Conservation (phyloP, 1,284 basidiomycete species). For the Trichosporon coremiiforme region DNA sequence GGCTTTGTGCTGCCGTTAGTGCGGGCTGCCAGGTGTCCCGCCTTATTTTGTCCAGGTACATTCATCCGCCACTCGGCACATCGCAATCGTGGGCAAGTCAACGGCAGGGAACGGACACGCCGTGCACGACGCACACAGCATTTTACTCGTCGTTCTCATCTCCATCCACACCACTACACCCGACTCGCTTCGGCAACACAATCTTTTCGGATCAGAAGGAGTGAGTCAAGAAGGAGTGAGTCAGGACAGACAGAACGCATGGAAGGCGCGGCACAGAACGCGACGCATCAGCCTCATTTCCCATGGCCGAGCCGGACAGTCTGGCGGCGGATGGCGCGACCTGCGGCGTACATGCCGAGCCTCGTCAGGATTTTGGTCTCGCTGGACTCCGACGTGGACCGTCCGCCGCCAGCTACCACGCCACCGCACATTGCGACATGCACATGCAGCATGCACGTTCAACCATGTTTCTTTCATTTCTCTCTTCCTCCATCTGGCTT, state of each 20-base stretch:
- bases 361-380: constrained; percentile 4
- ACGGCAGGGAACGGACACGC: not conserved
- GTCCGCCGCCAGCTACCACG: not conserved
- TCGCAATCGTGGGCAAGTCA: not conserved
- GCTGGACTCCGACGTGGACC: constrained; percentile 2
- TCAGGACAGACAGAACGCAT: not conserved
- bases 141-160: not conserved
- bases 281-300: not conserved
- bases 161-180: not conserved
- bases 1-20: constrained; percentile 1
- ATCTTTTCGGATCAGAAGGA: not conserved
- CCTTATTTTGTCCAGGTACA: not conserved
- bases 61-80: not conserved
- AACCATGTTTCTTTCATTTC: not conserved
- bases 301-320: too few relatives aligned
- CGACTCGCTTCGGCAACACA: not conserved
- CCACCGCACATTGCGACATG: not conserved
- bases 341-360: constrained; percentile 8
- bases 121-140: not conserved
- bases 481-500: constrained; percentile 10
- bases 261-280: not conserved
- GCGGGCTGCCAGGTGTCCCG: not conserved
- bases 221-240: constrained; percentile 2
- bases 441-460: not conserved
- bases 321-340: too few relatives aligned